These are phyloP conservation scores for Acrocalymma vagum DNA, from an alignment of 2,329 filamentous ascomycete species.

Conservation along the genomic window DNA sequence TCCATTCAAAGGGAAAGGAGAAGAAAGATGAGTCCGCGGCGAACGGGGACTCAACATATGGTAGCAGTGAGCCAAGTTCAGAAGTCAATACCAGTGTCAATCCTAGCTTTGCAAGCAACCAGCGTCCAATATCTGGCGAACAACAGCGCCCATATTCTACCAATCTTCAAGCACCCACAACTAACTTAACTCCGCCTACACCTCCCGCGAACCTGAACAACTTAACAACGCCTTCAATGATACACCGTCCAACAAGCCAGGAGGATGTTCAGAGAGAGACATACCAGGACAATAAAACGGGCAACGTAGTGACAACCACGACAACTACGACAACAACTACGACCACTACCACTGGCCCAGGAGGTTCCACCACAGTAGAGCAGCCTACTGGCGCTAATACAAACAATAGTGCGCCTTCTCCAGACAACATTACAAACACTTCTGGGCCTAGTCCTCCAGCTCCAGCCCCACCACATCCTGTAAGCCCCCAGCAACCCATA, in stretches of 20 bases:
- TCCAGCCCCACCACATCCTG: slow-evolving; percentile 28
- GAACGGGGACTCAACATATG: slow-evolving; percentile 43
- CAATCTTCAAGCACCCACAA: slow-evolving; percentile 22
- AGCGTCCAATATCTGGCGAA: slow-evolving; percentile 37
- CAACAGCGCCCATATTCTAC: slow-evolving; percentile 26
- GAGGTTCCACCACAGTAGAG: slow-evolving; percentile 43
- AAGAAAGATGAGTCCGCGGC: slow-evolving; percentile 23
- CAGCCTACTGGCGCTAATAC: slow-evolving; percentile 27
- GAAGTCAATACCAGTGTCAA: slow-evolving; percentile 34
- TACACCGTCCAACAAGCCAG: no score
- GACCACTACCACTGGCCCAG: slow-evolving; percentile 44
- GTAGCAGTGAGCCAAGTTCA: slow-evolving; percentile 39
- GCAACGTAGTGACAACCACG: slow-evolving; percentile 44
- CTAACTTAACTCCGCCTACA: slow-evolving; percentile 32
- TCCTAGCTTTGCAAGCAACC: slow-evolving; percentile 40
- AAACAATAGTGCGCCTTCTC: slow-evolving; percentile 12
- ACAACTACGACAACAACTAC: slow-evolving; percentile 48
- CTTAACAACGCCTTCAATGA: no score
- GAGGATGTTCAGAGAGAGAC: slow-evolving; percentile 40
- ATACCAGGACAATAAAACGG: slow-evolving; percentile 39
- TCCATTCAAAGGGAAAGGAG: slow-evolving; percentile 45
- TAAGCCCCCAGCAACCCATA: slow-evolving; percentile 17
- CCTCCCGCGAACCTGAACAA: slow-evolving; percentile 19
- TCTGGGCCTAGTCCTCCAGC: slow-evolving; percentile 44
- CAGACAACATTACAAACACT: slow-evolving; percentile 36